Evolutionary conservation across 1,139 yeast species (phyloP).

Genomic region (Yamadazyma triangularis): DNA sequence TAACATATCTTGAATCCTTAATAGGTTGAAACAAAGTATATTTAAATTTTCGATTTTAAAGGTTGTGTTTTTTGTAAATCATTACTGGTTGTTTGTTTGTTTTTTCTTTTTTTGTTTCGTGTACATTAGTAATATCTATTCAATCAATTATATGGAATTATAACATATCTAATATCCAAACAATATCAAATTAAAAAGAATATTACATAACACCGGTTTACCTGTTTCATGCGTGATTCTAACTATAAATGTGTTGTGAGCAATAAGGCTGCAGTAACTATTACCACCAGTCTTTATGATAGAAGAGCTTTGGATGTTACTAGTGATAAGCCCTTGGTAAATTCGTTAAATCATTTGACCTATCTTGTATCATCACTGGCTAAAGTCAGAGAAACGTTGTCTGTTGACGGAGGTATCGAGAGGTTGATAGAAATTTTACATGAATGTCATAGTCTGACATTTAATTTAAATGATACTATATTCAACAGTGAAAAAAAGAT

Average conservation of each 20-base stretch:
- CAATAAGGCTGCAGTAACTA: slow-evolving; percentile 87
- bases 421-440: slow-evolving; percentile 80
- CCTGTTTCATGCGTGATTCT: slow-evolving; percentile 79
- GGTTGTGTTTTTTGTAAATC: too few species aligned
- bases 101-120: too few species aligned
- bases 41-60: too few species aligned
- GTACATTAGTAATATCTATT: too few species aligned
- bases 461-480: slow-evolving; percentile 29
- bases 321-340: slow-evolving; percentile 83
- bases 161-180: too few species aligned
- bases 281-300: slow-evolving; percentile 85
- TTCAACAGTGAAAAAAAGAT: slow-evolving; percentile 47
- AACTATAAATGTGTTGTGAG: slow-evolving; percentile 74
- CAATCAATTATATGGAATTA: too few species aligned
- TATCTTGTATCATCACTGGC: slow-evolving; percentile 82
- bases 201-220: too few species aligned
- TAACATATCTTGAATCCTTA: too few species aligned
- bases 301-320: slow-evolving; percentile 90
- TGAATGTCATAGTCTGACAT: slow-evolving; percentile 56
- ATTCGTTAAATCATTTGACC: slow-evolving; percentile 85
- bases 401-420: slow-evolving; percentile 89
- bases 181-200: too few species aligned
- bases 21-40: too few species aligned
- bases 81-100: too few species aligned
- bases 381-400: slow-evolving; percentile 83